Base-by-base conservation (phyloP, 805 yeast species). In the Pichia membranifaciens region DNA sequence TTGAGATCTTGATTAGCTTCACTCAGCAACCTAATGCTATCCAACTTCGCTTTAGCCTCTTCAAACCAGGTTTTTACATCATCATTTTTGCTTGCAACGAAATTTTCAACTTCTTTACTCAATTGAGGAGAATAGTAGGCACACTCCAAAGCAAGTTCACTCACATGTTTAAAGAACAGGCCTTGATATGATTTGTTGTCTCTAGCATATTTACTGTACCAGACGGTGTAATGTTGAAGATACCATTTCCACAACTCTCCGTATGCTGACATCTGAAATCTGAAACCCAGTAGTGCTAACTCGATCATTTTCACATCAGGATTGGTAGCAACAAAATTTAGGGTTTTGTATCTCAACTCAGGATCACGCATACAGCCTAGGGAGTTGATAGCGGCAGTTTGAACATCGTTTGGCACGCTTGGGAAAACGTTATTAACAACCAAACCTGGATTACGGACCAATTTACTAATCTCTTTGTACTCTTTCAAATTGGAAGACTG, bases 241-340 rank as follows among this genome's bases (percentile, higher is more conserved):
- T 73, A 81, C 87, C 88, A 83, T 4, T 70, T 63, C 78, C 81
- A 81, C 9, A 80, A 53, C 38, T 60, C 53, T 7, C 65, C 57
- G 51, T 43, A 61, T 41, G 54, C 50, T 43, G 52, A 61, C 46
- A 56, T 59, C 42, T 62, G 72, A 59, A 66, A 69, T 58, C 65
- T 70, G 53, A 73, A 63, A 44, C 88, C 88, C 33, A 80, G 58
- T n/a, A 83, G 61, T 0, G 77, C 79, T 44, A 76, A 55, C 54
- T 81, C 88, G 38, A 81, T 72, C 56, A 76, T 59, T 25, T 68
- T 70, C 8, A 75, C 67, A 53, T 79, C 84, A 45, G 79, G 73
- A 57, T 81, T 82, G 39, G 75, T 74, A 45, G 65, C 60, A 13
- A 82, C 76, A 57, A 74, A 82, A 51, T 80, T 80, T 52, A 83